A percentile compares a stretch with the other conserved stretches of the same genome.
Conservation (phyloP, 2,329 filamentous ascomycete species). For the Fusarium subglutinans region DNA sequence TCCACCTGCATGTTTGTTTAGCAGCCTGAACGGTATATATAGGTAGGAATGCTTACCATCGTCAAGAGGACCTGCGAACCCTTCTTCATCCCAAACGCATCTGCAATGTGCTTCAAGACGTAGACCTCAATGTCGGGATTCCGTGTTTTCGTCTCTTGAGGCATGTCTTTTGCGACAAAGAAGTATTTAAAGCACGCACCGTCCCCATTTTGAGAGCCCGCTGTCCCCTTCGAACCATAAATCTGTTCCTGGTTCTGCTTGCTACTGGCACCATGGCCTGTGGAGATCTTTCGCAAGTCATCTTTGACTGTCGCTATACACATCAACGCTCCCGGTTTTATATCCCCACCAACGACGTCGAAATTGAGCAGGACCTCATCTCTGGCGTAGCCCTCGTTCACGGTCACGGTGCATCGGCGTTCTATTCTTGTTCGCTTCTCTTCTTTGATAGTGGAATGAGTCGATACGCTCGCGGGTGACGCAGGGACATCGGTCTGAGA, state of each 20-base stretch:
- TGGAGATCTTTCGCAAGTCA: conserved; percentile 53
- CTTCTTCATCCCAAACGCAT: conserved; percentile 82
- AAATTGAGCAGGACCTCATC: conserved; percentile 85
- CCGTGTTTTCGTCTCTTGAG: conserved; percentile 71
- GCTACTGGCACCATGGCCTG: conserved; percentile 44
- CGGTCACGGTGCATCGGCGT: conserved; percentile 62
- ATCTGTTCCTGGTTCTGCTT: conserved; percentile 46
- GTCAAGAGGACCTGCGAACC: conserved; percentile 74
- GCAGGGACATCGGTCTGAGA: conserved; percentile 50
- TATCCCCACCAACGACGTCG: conserved; percentile 70
- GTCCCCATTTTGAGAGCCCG: conserved; percentile 38
- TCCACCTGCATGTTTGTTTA: conserved; percentile 39
- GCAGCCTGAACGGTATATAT: background rate
- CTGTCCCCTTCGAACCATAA: conserved; percentile 35
- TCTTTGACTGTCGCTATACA: conserved; percentile 72
- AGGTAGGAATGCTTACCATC: conserved; percentile 50
- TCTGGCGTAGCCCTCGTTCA: conserved; percentile 78
- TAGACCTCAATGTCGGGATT: conserved; percentile 75
- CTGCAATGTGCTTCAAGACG: conserved; percentile 79
- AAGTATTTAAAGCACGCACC: conserved; percentile 62
- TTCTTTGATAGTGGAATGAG: conserved; percentile 57
- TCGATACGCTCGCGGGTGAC: conserved; percentile 61
- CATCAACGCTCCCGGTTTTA: conserved; percentile 75
- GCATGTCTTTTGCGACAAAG: conserved; percentile 77
- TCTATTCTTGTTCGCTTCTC: conserved; percentile 51